Conservation (phyloP, 2,329 filamentous ascomycete genomes). For the Chaetomiaceae sp. region DNA sequence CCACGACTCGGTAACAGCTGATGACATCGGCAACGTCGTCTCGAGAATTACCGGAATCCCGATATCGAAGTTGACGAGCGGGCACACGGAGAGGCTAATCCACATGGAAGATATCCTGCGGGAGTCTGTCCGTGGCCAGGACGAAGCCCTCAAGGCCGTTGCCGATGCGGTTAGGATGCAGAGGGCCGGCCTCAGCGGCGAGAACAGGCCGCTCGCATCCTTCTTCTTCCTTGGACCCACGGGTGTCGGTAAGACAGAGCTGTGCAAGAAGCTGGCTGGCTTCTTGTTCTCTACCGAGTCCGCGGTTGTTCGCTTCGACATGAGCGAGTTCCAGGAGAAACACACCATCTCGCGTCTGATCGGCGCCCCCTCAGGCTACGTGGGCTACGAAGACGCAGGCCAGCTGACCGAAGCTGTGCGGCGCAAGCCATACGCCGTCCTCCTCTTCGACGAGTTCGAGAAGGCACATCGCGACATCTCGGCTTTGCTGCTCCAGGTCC, state of each 20-base stretch:
- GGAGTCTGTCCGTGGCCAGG: conserved; percentile 82
- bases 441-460: conserved; percentile 96
- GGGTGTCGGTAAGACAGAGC: conserved; percentile 93
- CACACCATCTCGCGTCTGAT: conserved; percentile 92
- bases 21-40: conserved; percentile 91
- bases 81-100: conserved; percentile 90
- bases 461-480: conserved; percentile 96
- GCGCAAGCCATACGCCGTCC: conserved; percentile 88
- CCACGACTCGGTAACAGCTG: conserved; percentile 90
- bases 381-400: conserved; percentile 94
- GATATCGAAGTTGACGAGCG: conserved; percentile 84
- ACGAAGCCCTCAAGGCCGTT: conserved; percentile 86
- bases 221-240: conserved; percentile 98
- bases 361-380: conserved; percentile 87
- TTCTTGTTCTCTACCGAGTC: conserved; percentile 92
- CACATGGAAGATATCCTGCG: conserved; percentile 90
- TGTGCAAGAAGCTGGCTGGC: conserved; percentile 90
- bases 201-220: conserved; percentile 84
- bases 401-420: conserved; percentile 94
- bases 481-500: conserved; percentile 82
- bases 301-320: conserved; percentile 91
- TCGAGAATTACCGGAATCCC: conserved; percentile 90
- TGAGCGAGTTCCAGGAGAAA: conserved; percentile 97
- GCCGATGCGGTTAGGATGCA: conserved; percentile 92
- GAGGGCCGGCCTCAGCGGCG: conserved; percentile 82